Conservation (phyloP, 2,329 filamentous ascomycete species). For the Aschersonia sp. region DNA sequence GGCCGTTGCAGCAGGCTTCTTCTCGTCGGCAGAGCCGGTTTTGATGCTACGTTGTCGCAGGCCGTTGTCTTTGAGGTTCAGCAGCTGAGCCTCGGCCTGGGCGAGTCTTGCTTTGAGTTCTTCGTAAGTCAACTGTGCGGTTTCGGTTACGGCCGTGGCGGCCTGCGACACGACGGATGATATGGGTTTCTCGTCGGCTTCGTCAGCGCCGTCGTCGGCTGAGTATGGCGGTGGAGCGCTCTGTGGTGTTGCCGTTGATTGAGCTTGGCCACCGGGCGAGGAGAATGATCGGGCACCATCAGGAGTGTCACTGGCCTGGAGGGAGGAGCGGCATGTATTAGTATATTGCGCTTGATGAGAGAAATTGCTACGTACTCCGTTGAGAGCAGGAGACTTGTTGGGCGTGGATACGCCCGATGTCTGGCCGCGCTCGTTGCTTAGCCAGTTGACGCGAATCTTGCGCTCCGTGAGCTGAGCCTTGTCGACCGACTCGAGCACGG, state of each 20-base stretch:
- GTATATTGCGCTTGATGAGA: not conserved
- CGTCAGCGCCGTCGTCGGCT: constrained; percentile 17
- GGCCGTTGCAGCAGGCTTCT: constrained; percentile 32
- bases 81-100: constrained; percentile 61
- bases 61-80: constrained; percentile 56
- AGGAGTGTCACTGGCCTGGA: constrained; percentile 25
- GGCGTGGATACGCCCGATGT: constrained; percentile 22
- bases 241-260: constrained; percentile 12
- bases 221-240: constrained; percentile 19
- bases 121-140: constrained; percentile 27
- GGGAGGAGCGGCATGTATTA: not conserved
- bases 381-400: constrained; percentile 22
- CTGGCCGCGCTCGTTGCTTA: constrained; percentile 42
- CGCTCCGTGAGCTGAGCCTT: constrained; percentile 76
- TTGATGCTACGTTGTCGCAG: constrained; percentile 67
- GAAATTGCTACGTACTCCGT: constrained; percentile 21
- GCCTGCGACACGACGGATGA: constrained; percentile 18
- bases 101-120: constrained; percentile 61
- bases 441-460: constrained; percentile 88
- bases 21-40: constrained; percentile 31
- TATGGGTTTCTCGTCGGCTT: constrained; percentile 13
- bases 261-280: constrained; percentile 24
- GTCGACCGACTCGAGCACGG: constrained; percentile 68
- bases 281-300: constrained; percentile 29
- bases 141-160: constrained; percentile 33